These are phyloP conservation scores for Picea mariana DNA, from an alignment of 83 land plant species.

Conservation along the genomic window DNA sequence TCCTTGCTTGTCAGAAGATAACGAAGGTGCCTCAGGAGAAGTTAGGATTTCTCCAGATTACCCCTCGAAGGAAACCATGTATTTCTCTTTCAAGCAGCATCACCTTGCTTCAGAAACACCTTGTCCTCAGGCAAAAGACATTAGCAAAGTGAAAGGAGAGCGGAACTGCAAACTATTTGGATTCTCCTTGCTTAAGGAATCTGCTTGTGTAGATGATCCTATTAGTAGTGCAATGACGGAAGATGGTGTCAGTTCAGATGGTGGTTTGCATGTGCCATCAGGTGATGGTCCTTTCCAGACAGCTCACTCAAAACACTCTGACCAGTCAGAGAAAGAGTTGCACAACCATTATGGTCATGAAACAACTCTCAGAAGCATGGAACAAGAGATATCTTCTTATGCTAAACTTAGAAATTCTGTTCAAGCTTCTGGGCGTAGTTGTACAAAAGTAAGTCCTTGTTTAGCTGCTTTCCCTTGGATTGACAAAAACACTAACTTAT, in stretches of 20 bases:
- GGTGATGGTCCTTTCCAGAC: background rate
- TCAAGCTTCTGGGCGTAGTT: conserved; percentile 32
- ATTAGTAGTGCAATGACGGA: background rate
- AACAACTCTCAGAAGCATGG: background rate
- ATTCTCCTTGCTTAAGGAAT: conserved; percentile 43
- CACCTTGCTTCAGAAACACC: background rate
- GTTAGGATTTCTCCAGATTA: background rate
- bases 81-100: background rate
- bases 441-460: conserved; percentile 36
- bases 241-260: conserved; percentile 6
- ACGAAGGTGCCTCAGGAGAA: conserved; percentile 2
- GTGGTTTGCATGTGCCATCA: background rate
- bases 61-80: background rate
- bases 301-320: conserved; percentile 6
- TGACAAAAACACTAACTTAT: background rate
- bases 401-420: conserved; percentile 15
- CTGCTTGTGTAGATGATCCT: conserved; percentile 11
- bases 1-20: conserved; percentile 15
- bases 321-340: conserved; percentile 2
- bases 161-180: conserved; percentile 63
- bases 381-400: conserved; percentile 21
- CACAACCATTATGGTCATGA: conserved; percentile 2
- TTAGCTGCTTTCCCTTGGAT: background rate
- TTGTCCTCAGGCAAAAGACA: background rate
- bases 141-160: conserved; percentile 19